Percentiles rank a stretch among this genome's conserved stretches.
phyloP scores from a whole-genome alignment of 2,329 filamentous ascomycete genomes.

The Colletotrichum spinosum region DNA sequence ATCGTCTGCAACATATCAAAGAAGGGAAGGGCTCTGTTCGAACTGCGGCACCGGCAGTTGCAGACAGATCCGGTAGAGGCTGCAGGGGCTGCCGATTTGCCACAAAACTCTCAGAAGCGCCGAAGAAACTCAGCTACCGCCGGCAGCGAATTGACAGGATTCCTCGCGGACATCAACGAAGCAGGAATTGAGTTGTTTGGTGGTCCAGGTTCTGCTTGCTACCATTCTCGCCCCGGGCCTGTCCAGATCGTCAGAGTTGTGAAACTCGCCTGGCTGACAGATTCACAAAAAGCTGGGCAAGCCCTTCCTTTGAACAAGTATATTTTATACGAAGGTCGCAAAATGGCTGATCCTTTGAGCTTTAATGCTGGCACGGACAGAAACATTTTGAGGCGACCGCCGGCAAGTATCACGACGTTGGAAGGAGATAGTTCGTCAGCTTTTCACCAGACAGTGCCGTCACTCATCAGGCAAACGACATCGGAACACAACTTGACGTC shows the following conservation, averaged over 20 bases:
- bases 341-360: conserved; percentile 4
- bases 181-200: not conserved
- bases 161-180: not conserved
- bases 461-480: conserved; percentile 76
- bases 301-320: conserved; percentile 64
- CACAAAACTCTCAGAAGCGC: not conserved
- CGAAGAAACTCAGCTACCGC: conserved; percentile 36
- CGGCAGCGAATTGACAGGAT: conserved; percentile 41
- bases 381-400: conserved; percentile 41
- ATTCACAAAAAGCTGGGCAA: conserved; percentile 58
- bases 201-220: too few species aligned
- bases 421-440: not conserved
- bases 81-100: not conserved
- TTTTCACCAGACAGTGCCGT: conserved; percentile 38
- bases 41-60: conserved; percentile 77
- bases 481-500: conserved; percentile 77
- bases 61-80: conserved; percentile 61
- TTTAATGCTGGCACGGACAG: conserved; percentile 14
- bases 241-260: conserved; percentile 59
- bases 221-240: too few species aligned
- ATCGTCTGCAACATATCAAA: conserved; percentile 80
- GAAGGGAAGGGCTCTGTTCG: conserved; percentile 78
- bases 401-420: not conserved
- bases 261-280: conserved; percentile 69
- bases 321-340: conserved; percentile 64